A percentile compares a stretch with the other conserved stretches of the same genome.
phyloP scores from a whole-genome alignment of 2,329 filamentous ascomycete species.

The Fusarium nisikadoi region DNA sequence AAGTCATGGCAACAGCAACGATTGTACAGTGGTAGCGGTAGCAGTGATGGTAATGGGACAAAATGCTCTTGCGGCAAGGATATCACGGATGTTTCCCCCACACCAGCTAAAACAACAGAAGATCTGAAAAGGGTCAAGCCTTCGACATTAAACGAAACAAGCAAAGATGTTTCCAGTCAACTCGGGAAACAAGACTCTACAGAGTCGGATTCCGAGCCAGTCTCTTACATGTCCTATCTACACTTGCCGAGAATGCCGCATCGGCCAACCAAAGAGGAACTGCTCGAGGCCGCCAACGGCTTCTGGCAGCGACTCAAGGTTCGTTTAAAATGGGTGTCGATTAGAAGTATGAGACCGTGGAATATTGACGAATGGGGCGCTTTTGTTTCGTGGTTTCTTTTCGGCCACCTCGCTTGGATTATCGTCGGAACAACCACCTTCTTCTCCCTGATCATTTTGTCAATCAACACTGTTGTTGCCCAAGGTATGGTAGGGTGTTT shows the following conservation, averaged over 20 bases:
- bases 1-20: slow-evolving; percentile 21
- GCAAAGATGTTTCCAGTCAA: slow-evolving; percentile 17
- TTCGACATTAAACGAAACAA: slow-evolving; percentile 16
- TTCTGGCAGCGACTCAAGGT: slow-evolving; percentile 92
- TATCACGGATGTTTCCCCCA: slow-evolving; percentile 8
- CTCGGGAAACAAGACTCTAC: slow-evolving; percentile 12
- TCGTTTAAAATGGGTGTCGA: slow-evolving; percentile 97
- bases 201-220: slow-evolving; percentile 51
- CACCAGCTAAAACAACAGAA: slow-evolving; percentile 19
- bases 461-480: slow-evolving; percentile 95
- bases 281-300: slow-evolving; percentile 88
- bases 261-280: slow-evolving; percentile 90
- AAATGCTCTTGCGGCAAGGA: slow-evolving; percentile 44
- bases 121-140: slow-evolving; percentile 30
- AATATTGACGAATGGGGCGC: slow-evolving; percentile 97
- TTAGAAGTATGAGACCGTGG: slow-evolving; percentile 91
- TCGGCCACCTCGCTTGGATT: slow-evolving; percentile 94
- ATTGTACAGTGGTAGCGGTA: slow-evolving; percentile 29
- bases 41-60: slow-evolving; percentile 19
- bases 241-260: slow-evolving; percentile 78
- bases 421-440: slow-evolving; percentile 98
- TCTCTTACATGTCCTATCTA: slow-evolving; percentile 67
- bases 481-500: slow-evolving; percentile 70
- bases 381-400: slow-evolving; percentile 91
- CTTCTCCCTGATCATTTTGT: slow-evolving; percentile 88